These are phyloP conservation scores for Polygonum aviculare DNA, from an alignment of 148 eudicot genomes.

Conservation along the genomic window DNA sequence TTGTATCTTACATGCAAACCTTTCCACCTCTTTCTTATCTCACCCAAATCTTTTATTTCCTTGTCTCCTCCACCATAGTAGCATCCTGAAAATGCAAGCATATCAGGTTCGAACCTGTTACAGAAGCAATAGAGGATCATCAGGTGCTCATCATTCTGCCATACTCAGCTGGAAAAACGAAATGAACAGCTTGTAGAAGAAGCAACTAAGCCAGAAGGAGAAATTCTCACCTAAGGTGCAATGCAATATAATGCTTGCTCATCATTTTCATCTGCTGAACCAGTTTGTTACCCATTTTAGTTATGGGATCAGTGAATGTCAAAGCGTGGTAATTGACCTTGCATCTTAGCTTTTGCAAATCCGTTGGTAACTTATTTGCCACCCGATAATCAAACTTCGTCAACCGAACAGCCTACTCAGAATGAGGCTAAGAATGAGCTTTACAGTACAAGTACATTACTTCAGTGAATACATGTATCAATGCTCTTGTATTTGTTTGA, in stretches of 20 bases:
- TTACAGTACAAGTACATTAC: not conserved
- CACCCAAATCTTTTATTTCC: slow-evolving; percentile 73
- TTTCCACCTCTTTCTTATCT: slow-evolving; percentile 89
- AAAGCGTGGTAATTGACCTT: slow-evolving; percentile 90
- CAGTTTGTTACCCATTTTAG: slow-evolving; percentile 63
- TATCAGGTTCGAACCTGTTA: slow-evolving; percentile 96
- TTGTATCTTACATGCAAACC: slow-evolving; percentile 75
- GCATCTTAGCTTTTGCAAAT: slow-evolving; percentile 93
- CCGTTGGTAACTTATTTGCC: slow-evolving; percentile 71
- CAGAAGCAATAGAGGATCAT: slow-evolving; percentile 12
- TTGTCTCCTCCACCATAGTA: slow-evolving; percentile 96
- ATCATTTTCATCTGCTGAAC: slow-evolving; percentile 62
- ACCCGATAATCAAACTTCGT: slow-evolving; percentile 95
- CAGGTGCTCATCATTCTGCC: not conserved
- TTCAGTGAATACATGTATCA: not conserved
- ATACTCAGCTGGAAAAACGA: not conserved
- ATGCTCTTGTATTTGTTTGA: not conserved
- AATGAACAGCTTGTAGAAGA: not conserved
- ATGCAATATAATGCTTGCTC: slow-evolving; percentile 81
- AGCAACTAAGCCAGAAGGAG: slow-evolving; percentile 4
- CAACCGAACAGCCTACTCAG: slow-evolving; percentile 78
- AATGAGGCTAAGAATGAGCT: not conserved
- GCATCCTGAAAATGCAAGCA: slow-evolving; percentile 99
- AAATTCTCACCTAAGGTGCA: slow-evolving; percentile 66
- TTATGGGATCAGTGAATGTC: slow-evolving; percentile 66